A percentile compares a stretch with the other conserved stretches of the same genome.
phyloP scores from a whole-genome alignment of 1,139 yeast species.

The Magnusiomyces suaveolens region DNA sequence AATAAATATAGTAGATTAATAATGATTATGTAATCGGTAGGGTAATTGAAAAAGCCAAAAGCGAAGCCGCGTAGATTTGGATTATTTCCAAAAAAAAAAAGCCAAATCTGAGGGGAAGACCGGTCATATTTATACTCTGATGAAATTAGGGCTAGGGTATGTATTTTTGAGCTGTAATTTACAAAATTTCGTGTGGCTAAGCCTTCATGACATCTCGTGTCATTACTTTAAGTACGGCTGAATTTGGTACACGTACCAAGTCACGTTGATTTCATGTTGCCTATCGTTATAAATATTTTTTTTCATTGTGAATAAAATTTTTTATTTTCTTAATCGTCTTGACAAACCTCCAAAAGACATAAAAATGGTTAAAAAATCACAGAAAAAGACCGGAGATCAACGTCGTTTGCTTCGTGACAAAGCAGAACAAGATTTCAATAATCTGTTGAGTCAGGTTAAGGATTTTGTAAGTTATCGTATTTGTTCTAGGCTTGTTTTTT shows the following conservation, averaged over 20 bases:
- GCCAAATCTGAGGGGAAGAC: neutral
- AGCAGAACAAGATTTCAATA: neutral
- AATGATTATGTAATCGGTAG: neutral
- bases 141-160: constrained; percentile 1
- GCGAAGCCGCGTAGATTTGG: too few species aligned
- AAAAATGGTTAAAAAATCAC: neutral
- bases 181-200: too few species aligned
- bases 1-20: neutral
- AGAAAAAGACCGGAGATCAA: constrained; percentile 1
- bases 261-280: neutral
- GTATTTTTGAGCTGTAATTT: neutral
- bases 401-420: neutral
- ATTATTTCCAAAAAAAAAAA: neutral
- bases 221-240: too few species aligned
- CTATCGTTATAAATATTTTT: neutral
- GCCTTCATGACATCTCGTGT: too few species aligned
- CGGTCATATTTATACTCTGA: constrained; percentile 1
- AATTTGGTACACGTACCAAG: too few species aligned
- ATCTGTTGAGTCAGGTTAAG: neutral
- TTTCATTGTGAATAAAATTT: neutral
- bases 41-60: too few species aligned
- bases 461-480: neutral
- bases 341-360: too few species aligned
- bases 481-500: too few species aligned
- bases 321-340: too few species aligned